Evolutionary conservation across 176 grass and related monocot genomes (phyloP).

Genomic region (Typha latifolia): DNA sequence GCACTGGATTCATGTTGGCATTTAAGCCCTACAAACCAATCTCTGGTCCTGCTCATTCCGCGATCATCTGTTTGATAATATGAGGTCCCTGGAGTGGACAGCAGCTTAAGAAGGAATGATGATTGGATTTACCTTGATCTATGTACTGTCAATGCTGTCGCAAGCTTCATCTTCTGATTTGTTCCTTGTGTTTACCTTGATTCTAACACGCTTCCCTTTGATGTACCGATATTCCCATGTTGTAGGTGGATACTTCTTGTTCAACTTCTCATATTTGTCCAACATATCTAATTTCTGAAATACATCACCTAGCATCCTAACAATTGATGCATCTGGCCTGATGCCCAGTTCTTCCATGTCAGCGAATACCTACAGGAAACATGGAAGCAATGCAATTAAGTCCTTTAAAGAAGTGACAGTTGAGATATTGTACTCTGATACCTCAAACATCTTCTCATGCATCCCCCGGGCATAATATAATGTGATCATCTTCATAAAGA

Average conservation of each 20-base stretch:
- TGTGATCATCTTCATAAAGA: constrained; percentile 78
- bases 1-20: neutral
- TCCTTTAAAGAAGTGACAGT: neutral
- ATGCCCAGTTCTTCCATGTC: constrained; percentile 95
- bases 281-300: constrained; percentile 81
- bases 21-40: neutral
- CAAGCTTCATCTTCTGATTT: constrained; percentile 13
- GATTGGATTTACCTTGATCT: neutral
- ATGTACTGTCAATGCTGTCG: neutral
- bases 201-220: constrained; percentile 74
- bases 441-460: constrained; percentile 94
- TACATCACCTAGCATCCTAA: constrained; percentile 66
- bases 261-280: constrained; percentile 82
- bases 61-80: neutral
- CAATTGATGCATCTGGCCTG: constrained; percentile 67
- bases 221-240: constrained; percentile 76
- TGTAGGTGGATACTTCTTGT: constrained; percentile 73
- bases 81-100: neutral
- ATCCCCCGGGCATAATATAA: constrained; percentile 45
- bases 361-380: constrained; percentile 56
- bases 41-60: neutral
- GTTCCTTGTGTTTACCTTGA: constrained; percentile 41
- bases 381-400: neutral
- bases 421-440: constrained; percentile 13
- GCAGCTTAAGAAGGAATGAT: neutral